These are phyloP conservation scores for Pseudogymnoascus verrucosus DNA, from an alignment of 2,329 filamentous ascomycete species.

Conservation along the genomic window DNA sequence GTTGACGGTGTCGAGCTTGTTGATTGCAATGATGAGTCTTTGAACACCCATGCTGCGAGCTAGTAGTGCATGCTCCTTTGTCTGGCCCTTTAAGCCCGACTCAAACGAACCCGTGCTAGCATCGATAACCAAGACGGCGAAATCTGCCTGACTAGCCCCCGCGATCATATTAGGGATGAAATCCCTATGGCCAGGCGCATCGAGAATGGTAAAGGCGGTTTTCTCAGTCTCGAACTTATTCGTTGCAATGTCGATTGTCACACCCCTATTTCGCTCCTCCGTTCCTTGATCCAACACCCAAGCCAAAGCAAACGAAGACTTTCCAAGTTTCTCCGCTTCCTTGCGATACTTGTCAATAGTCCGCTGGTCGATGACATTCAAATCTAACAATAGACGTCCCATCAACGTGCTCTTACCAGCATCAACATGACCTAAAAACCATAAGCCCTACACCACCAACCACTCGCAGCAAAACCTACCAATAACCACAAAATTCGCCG, in stretches of 20 bases:
- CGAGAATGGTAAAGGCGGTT: conserved; percentile 85
- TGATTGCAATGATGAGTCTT: conserved; percentile 80
- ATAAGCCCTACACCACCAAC: neutral
- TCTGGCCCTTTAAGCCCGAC: conserved; percentile 86
- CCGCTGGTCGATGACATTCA: conserved; percentile 79
- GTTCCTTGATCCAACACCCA: conserved; percentile 93
- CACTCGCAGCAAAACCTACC: conserved; percentile 45
- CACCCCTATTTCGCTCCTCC: conserved; percentile 81
- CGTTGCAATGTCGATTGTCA: conserved; percentile 94
- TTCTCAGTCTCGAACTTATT: conserved; percentile 87
- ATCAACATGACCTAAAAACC: conserved; percentile 73
- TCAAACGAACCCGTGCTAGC: conserved; percentile 87
- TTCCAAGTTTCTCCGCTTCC: conserved; percentile 86
- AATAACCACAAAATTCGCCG: conserved; percentile 86
- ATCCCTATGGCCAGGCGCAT: conserved; percentile 88
- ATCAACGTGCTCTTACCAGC: conserved; percentile 97
- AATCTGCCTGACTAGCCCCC: conserved; percentile 89
- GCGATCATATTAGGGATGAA: conserved; percentile 99
- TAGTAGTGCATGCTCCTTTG: conserved; percentile 83
- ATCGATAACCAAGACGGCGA: conserved; percentile 90
- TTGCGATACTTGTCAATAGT: conserved; percentile 81
- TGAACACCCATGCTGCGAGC: conserved; percentile 87
- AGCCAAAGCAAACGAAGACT: conserved; percentile 89
- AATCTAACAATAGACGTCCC: conserved; percentile 84
- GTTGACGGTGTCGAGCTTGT: conserved; percentile 81